Conservation (phyloP, 2,329 filamentous ascomycete genomes). For the Penicillium sp. region DNA sequence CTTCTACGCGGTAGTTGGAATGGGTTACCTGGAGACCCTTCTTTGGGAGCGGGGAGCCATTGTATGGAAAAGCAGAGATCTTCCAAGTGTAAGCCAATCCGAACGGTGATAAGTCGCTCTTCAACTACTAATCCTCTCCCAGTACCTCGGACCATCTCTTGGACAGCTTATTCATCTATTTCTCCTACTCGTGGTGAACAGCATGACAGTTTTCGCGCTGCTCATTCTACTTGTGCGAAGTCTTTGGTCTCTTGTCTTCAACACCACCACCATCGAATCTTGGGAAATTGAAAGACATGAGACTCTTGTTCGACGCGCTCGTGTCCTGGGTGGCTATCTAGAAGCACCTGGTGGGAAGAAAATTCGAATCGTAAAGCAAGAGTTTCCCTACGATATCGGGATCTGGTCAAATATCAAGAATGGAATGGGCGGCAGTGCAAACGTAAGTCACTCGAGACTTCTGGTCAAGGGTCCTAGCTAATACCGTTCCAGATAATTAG, state of each 20-base stretch:
- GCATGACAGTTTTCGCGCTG: conserved; percentile 63
- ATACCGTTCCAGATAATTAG: conserved; percentile 48
- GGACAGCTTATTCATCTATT: conserved; percentile 63
- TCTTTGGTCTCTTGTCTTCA: conserved; percentile 61
- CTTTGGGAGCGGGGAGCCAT: conserved; percentile 58
- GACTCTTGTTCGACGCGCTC: conserved; percentile 53
- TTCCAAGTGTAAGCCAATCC: conserved; percentile 61
- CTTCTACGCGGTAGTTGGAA: conserved; percentile 63
- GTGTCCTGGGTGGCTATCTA: conserved; percentile 62
- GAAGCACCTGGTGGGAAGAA: conserved; percentile 62
- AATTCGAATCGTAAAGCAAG: conserved; percentile 63
- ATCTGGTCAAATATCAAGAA: conserved; percentile 65
- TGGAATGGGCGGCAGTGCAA: conserved; percentile 63
- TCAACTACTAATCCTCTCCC: conserved; percentile 14
- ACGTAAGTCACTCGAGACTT: conserved; percentile 37
- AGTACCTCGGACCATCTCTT: conserved; percentile 65
- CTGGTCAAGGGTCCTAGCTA: neutral
- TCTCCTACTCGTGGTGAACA: conserved; percentile 59
- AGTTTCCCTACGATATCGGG: conserved; percentile 71
- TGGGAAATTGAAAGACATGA: conserved; percentile 64
- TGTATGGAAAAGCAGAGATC: conserved; percentile 61
- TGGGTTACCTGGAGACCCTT: conserved; percentile 62
- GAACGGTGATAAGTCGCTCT: neutral
- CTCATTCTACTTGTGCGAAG: conserved; percentile 61
- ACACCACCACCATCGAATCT: conserved; percentile 68